These are phyloP conservation scores for Globisporangium megalacanthum DNA, from an alignment of 352 stramenopile species.

Conservation along the genomic window DNA sequence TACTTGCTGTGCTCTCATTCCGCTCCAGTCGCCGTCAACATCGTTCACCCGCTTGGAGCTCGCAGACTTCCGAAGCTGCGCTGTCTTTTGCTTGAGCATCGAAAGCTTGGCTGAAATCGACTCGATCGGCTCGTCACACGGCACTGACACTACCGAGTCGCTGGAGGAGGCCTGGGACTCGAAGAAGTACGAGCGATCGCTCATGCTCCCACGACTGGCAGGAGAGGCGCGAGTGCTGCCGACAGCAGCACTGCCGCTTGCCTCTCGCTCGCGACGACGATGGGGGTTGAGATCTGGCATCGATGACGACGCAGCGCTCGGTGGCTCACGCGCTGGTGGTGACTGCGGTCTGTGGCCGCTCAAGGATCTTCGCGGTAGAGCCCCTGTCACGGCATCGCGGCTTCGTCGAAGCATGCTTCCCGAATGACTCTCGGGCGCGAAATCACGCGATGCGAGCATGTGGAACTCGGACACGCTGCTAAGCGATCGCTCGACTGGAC, in stretches of 20 bases:
- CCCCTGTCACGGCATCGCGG: not conserved
- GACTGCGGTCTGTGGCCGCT: not conserved
- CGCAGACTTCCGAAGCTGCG: constrained; percentile 35
- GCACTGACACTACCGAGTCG: not conserved
- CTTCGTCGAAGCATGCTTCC: constrained; percentile 1
- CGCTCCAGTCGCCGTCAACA: not conserved
- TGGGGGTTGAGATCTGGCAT: not conserved
- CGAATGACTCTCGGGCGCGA: not conserved
- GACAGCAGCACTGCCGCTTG: not conserved
- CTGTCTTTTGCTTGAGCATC: constrained; percentile 56
- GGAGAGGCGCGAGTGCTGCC: not conserved
- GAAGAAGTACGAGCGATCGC: constrained; percentile 39
- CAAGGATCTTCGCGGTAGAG: not conserved
- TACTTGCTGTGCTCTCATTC: not conserved
- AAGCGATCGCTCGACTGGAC: constrained; percentile 24
- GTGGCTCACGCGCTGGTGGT: not conserved
- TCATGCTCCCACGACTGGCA: constrained; percentile 19
- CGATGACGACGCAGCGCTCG: not conserved
- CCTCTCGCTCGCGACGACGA: not conserved
- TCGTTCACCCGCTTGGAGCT: constrained; percentile 27
- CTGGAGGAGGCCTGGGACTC: not conserved
- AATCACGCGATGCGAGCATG: constrained; percentile 21
- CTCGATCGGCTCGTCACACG: not conserved
- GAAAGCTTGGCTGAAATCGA: constrained; percentile 35
- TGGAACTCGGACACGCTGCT: constrained; percentile 33